phyloP scores from a whole-genome alignment of 2,329 filamentous ascomycete genomes.

The Helotiales sp. region DNA sequence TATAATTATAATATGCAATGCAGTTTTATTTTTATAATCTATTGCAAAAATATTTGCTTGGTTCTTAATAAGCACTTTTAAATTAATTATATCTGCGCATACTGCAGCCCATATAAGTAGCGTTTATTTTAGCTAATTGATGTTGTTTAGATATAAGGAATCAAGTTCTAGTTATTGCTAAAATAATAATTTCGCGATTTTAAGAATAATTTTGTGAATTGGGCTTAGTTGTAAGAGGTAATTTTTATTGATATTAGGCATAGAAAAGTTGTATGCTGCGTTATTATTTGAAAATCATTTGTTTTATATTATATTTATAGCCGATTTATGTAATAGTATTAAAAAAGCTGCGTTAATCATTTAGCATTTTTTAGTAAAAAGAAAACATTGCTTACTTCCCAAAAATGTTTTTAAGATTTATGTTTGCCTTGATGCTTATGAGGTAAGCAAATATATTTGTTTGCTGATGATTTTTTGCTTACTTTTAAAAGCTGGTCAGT shows the following conservation, averaged over 20 bases:
- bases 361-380: background rate
- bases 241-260: background rate
- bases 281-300: background rate
- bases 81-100: background rate
- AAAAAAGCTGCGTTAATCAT: background rate
- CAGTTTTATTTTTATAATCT: background rate
- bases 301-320: background rate
- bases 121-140: background rate
- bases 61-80: background rate
- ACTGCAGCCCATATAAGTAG: conserved; percentile 7
- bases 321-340: background rate
- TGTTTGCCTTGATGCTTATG: background rate
- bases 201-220: background rate
- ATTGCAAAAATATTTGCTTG: background rate
- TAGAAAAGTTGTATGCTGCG: background rate
- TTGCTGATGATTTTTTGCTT: background rate
- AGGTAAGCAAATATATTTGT: conserved; percentile 5
- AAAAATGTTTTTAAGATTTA: background rate
- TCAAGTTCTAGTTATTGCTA: conserved; percentile 3
- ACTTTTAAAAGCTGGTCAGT: background rate
- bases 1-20: background rate
- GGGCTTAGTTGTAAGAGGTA: conserved; percentile 1
- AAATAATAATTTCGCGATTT: background rate
- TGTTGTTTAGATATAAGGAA: background rate
- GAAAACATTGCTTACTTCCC: background rate